A percentile compares a stretch with the other conserved stretches of the same genome.
These are phyloP conservation scores for Cystobasidium sp. DNA, from an alignment of 1,284 basidiomycete genomes.

Conservation along the genomic window DNA sequence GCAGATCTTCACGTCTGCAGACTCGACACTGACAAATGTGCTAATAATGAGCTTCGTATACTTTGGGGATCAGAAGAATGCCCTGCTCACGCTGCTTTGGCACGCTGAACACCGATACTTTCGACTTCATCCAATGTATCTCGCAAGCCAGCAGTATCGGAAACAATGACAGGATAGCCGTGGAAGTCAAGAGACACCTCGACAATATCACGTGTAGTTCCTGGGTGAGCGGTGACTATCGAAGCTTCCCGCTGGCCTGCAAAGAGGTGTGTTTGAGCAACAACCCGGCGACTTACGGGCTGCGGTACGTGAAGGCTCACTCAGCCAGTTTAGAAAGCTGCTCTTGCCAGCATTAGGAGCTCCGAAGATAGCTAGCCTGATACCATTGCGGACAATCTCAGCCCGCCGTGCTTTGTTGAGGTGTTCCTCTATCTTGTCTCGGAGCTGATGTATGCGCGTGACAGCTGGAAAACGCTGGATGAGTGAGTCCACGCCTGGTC, in stretches of 20 bases:
- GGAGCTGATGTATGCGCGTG: slow-evolving; percentile 61
- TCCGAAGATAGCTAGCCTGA: slow-evolving; percentile 81
- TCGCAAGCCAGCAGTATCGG: slow-evolving; percentile 84
- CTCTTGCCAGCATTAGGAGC: slow-evolving; percentile 90
- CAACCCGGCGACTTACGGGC: background rate
- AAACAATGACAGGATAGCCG: slow-evolving; percentile 76
- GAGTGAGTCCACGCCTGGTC: background rate
- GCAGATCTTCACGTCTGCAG: slow-evolving; percentile 74
- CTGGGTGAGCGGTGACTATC: slow-evolving; percentile 81
- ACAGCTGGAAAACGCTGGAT: slow-evolving; percentile 59
- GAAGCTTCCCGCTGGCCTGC: slow-evolving; percentile 81
- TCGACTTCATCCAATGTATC: slow-evolving; percentile 72
- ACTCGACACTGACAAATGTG: slow-evolving; percentile 62
- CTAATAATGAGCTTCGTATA: background rate
- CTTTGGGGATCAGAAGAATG: background rate
- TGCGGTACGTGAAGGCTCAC: slow-evolving; percentile 58
- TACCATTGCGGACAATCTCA: slow-evolving; percentile 79
- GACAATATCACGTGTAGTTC: slow-evolving; percentile 84
- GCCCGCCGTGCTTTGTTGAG: slow-evolving; percentile 72
- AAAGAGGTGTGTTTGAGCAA: background rate
- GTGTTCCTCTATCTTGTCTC: slow-evolving; percentile 63
- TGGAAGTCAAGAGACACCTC: slow-evolving; percentile 82
- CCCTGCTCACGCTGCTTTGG: slow-evolving; percentile 65
- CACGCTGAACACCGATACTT: slow-evolving; percentile 77
- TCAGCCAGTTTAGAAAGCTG: slow-evolving; percentile 77